Evolutionary conservation across 2,329 filamentous ascomycete genomes (phyloP), one percentile per base, ranked within the genome.

Genomic region (Fusarium sterilihyphosum): DNA sequence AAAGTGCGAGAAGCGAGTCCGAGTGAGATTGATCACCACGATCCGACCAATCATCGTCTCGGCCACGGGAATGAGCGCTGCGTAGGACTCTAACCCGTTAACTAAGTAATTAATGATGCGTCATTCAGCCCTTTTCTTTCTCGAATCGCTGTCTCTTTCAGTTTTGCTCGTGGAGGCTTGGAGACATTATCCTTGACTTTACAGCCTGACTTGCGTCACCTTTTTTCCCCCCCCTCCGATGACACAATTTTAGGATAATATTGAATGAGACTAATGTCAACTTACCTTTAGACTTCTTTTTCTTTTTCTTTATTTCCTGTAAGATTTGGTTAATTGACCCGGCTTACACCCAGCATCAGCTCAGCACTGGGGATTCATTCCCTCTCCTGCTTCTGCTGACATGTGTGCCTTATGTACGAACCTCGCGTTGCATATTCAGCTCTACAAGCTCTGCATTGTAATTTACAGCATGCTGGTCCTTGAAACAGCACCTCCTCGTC

Each of bases 1-100:
- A 52, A 44, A 62, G 40, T 65, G 59, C 66, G 66, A 70, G 47
- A 61, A 66, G 67, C 67, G 67, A 70, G 60, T 70, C 67, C 67
- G 67, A 70, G 33, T 57, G 35, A 43, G 31, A 46, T 26, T 54
- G 31, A 44, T 61, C 43, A 49, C 24, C 22, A 26, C 8, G 26
- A n/a, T 24, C 18, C 37, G n/a, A 26, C 67, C 67, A 70, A 70
- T 70, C 52, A 66, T 1, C 11, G 52, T 31, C 46, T 33, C 33
- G 17, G 12, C 26, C 11, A 22, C 38, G 35, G 61, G 22, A 62
- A 40, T 31, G 52, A 58, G 24, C 40, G 56, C 13, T 37, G 18
- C 31, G 31, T 50, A 37, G 26, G 31, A 29, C 52, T 38, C 29
- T n/a, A 18, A 24, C 26, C 31, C 33, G 22, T 41, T 41, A 35